Conservation (phyloP, 2,329 filamentous ascomycete genomes). For the Hymenoscyphus salicellus region DNA sequence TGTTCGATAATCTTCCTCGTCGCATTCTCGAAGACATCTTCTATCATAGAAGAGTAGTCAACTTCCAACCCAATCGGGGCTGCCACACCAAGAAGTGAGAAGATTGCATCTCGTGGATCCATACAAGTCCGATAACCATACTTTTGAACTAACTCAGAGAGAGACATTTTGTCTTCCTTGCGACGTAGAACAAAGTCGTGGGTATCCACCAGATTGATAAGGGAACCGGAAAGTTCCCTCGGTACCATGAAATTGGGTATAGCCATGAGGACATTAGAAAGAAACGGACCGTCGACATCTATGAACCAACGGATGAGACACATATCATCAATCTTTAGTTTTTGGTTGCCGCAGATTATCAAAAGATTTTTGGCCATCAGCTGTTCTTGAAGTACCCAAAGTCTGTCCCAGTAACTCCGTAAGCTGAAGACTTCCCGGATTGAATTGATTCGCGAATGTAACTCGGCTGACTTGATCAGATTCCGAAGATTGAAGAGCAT, state of each 20-base stretch:
- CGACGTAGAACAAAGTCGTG: background rate
- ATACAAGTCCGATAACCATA: background rate
- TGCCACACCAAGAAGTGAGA: background rate
- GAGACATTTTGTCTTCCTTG: background rate
- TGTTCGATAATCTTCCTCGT: background rate
- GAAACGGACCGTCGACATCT: background rate
- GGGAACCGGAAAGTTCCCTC: background rate
- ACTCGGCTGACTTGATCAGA: background rate
- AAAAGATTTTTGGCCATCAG: background rate
- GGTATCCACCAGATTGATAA: background rate
- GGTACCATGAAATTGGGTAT: background rate
- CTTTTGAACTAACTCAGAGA: background rate
- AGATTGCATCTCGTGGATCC: background rate
- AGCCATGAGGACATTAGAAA: too few species aligned
- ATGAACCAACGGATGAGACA: background rate
- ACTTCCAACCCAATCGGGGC: background rate
- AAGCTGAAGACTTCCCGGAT: background rate
- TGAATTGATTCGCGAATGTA: background rate
- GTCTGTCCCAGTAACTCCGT: background rate
- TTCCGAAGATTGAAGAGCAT: background rate
- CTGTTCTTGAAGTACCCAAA: background rate
- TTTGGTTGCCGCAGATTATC: background rate
- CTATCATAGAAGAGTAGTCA: background rate
- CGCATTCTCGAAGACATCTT: background rate
- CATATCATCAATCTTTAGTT: background rate